Base-by-base conservation (phyloP, 1,139 yeast genomes). In the Pichia terricola region DNA sequence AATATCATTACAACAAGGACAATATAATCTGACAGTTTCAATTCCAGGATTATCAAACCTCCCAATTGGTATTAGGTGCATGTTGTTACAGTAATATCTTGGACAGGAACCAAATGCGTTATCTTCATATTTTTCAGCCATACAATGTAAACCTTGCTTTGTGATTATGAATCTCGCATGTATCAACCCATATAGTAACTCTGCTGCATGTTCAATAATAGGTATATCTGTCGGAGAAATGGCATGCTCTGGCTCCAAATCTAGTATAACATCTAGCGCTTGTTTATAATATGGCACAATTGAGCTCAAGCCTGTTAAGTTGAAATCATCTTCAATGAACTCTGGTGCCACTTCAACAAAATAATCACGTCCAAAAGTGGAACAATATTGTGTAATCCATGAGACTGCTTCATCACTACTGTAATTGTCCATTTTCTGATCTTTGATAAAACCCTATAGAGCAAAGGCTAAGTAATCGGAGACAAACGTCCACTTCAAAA, bases 291-390 rank as follows among this genome's bases (percentile, higher is more conserved):
- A 85, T 7, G 97, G 95, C 4, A 91, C 96, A 51, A 84, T 79
- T 57, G 80, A 76, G 30, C 85, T 75, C 46, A 91, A 72, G 3
- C 97, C 97, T 1, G 97, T 89, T 55, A 91, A 71, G 60, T 91
- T 91, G 70, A 91, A 91, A 57, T 91, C 97, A 63, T 91, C 99
- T 57, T 89, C 96, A 52, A 91, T 87, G 61, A 88, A 91, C 43
- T 88, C 96, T 46, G 86, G 91, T 1, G 89, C 75, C 25, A 91
- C 96, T 50, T 91, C 94, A 35, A 91, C 95, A 63, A 88, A 88
- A 63, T 81, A 89, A 58, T 91, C 96, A 60, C 88, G 95, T 27
- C 95, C 96, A 57, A 84, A 86, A 52, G 81, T 72, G 39, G 86
- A 77, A 61, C 96, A 88, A 64, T 82, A 89, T 56, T 84, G 86